Conservation (phyloP, 2,329 filamentous ascomycete species). For the Thielaviopsis euricoi region DNA sequence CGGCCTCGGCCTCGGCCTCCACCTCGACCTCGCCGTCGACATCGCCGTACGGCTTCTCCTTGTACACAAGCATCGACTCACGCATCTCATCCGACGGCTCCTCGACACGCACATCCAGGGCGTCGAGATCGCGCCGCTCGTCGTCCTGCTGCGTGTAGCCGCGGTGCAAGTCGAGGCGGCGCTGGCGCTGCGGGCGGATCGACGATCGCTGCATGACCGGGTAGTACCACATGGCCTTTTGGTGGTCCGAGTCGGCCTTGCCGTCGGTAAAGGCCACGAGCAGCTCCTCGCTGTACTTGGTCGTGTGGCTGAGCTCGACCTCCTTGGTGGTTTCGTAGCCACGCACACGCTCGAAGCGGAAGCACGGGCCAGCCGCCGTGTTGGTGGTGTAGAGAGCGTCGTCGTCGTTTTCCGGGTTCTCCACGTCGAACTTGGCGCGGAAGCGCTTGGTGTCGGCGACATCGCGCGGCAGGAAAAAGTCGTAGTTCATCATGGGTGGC, state of each 20-base stretch:
- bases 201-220: slow-evolving; percentile 48
- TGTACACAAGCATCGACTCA: slow-evolving; percentile 35
- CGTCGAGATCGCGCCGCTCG: slow-evolving; percentile 33
- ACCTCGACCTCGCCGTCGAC: slow-evolving; percentile 24
- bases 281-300: slow-evolving; percentile 48
- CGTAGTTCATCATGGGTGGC: slow-evolving; percentile 44
- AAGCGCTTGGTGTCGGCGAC: slow-evolving; percentile 33
- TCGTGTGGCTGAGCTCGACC: slow-evolving; percentile 36
- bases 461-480: slow-evolving; percentile 45
- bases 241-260: slow-evolving; percentile 28
- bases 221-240: slow-evolving; percentile 50
- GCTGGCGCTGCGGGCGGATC: slow-evolving; percentile 45
- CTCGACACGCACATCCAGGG: slow-evolving; percentile 37
- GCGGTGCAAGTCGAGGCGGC: slow-evolving; percentile 41
- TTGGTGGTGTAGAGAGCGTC: slow-evolving; percentile 37
- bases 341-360: slow-evolving; percentile 44
- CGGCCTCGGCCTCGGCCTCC: slow-evolving; percentile 15
- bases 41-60: slow-evolving; percentile 34
- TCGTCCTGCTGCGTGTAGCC: slow-evolving; percentile 30
- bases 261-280: slow-evolving; percentile 42
- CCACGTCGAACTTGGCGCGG: slow-evolving; percentile 41
- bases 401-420: slow-evolving; percentile 37
- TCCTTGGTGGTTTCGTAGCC: slow-evolving; percentile 48
- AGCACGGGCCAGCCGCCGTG: slow-evolving; percentile 31
- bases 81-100: slow-evolving; percentile 38